These are phyloP conservation scores for Vitis hybrid DNA, from an alignment of 177 flowering plant species.

Conservation along the genomic window DNA sequence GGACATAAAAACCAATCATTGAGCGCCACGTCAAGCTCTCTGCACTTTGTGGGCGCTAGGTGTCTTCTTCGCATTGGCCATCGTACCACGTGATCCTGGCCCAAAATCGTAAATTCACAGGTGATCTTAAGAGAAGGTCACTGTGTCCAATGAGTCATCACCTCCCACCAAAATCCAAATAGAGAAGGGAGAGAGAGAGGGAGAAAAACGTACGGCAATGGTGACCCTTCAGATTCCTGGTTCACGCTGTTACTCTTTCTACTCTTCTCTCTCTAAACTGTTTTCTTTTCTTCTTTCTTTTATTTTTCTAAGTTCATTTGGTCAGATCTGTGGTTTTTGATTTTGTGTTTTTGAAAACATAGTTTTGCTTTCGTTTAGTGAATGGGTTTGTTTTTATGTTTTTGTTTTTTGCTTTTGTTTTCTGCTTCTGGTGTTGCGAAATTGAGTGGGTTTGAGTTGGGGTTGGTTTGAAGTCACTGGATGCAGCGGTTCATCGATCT, in stretches of 20 bases:
- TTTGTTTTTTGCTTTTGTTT: not conserved
- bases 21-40: too few relatives aligned
- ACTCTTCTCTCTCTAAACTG: not conserved
- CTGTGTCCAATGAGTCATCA: too few relatives aligned
- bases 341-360: not conserved
- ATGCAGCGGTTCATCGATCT: conserved; percentile 89
- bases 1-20: too few relatives aligned
- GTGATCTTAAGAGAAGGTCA: too few relatives aligned
- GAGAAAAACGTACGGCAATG: conserved; percentile 3
- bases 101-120: too few relatives aligned
- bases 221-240: conserved; percentile 2
- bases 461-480: conserved; percentile 39
- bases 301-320: not conserved
- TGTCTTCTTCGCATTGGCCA: too few relatives aligned
- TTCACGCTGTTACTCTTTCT: not conserved
- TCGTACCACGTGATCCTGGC: too few relatives aligned
- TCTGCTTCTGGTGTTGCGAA: not conserved
- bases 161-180: too few relatives aligned
- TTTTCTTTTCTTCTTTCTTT: not conserved
- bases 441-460: not conserved
- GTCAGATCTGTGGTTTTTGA: not conserved
- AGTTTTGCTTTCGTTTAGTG: not conserved
- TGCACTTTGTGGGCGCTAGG: too few relatives aligned
- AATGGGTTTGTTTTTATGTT: not conserved
- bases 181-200: not conserved